Conservation (phyloP, 192 early-diverging fungal genomes). For the Entophlyctis luteolus region DNA sequence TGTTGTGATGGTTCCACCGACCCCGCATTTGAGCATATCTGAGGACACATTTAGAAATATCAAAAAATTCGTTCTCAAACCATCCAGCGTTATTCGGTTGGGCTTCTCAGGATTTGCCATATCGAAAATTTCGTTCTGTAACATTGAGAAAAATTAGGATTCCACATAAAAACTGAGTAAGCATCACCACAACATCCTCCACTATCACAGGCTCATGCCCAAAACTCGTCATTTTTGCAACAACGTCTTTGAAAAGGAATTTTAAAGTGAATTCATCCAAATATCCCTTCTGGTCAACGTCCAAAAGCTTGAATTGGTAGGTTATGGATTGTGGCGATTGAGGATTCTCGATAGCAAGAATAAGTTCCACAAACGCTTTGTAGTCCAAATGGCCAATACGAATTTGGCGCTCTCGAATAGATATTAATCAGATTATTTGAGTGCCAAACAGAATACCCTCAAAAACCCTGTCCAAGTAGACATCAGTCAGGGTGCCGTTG, state of each 20-base stretch:
- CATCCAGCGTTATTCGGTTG: constrained; percentile 40
- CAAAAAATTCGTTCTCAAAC: constrained; percentile 7
- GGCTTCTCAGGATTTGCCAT: constrained; percentile 43
- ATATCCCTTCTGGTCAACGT: constrained; percentile 42
- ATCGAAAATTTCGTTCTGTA: constrained; percentile 58
- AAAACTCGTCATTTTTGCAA: constrained; percentile 36
- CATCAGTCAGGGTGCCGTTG: constrained; percentile 39
- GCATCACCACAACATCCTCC: constrained; percentile 38
- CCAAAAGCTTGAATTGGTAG: constrained; percentile 45
- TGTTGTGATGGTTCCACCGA: constrained; percentile 50
- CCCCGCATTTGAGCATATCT: constrained; percentile 46
- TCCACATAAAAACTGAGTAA: not conserved
- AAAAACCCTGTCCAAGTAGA: constrained; percentile 53
- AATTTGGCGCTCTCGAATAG: constrained; percentile 37
- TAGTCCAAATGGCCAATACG: constrained; percentile 48
- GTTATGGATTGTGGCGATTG: constrained; percentile 45
- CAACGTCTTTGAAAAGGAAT: constrained; percentile 49
- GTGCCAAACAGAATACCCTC: constrained; percentile 20
- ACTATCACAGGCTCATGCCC: constrained; percentile 41
- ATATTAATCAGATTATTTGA: not conserved
- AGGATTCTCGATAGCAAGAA: constrained; percentile 50
- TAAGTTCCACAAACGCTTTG: constrained; percentile 48
- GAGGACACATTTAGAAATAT: not conserved
- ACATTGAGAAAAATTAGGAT: not conserved
- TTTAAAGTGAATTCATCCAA: constrained; percentile 43